Evolutionary conservation across 1,284 basidiomycete genomes (phyloP), one percentile per base, ranked within the genome.

Genomic region (Neonothopanus nambi): DNA sequence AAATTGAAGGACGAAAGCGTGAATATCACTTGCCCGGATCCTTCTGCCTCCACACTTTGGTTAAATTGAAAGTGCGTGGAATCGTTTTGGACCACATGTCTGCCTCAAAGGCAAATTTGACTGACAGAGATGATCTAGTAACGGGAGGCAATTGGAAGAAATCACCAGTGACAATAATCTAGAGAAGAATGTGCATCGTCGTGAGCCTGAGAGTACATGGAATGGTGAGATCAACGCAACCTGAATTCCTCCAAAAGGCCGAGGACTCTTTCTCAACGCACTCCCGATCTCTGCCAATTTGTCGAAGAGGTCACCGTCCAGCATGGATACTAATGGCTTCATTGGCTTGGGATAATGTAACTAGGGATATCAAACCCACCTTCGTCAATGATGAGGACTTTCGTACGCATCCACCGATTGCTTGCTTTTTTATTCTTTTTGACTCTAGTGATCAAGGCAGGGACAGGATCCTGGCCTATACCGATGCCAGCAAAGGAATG

Each of bases 91-190:
- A 72, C 97, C 97, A 99, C 20, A 80, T 79, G 28, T 82, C 72
- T 5, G 94, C 93, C 64, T 99, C 94, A 65, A 99, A 99, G 3
- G 91, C 89, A 67, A 97, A 98, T 58, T 73, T 78, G 1, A 78
- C 67, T 44, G 59, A 57, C 3, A 3, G 4, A 1, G 62, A 59
- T 3, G 67, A 64, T 52, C 77, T 81, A 4, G 72, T 72, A 0
- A 99, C 94, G 0, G 97, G 96, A 1, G 97, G 97, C 5, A 99
- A 77, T 69, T 99, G 95, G 72, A 93, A 97, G 72, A 98, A 99
- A 67, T 99, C 95, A 20, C 95, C 95, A 1, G 93, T 95, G 12
- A 97, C 79, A 57, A 95, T 83, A 56, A 99, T 73, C 87, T 78
- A 56, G 21, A 17, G 17, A 33, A 46, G 43, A 43, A 42, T n/a